Evolutionary conservation across 768 basidiomycete species (phyloP).

Genomic region (Dendrothele bispora): DNA sequence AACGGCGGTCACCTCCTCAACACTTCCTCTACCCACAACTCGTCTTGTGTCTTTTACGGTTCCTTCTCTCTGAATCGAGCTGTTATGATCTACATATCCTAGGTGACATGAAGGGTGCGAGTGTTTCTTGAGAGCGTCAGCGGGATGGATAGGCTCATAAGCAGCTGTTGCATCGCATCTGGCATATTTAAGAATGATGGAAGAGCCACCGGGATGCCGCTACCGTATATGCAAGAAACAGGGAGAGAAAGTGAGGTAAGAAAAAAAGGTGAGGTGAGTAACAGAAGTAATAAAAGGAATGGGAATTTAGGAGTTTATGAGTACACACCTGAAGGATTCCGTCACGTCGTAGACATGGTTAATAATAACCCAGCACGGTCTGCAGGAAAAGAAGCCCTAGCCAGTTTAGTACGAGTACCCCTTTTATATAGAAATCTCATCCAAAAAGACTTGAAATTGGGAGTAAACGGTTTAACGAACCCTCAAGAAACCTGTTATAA

Average conservation of each 20-base stretch:
- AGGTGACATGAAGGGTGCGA: constrained; percentile 71
- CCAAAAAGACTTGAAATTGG: too few relatives aligned
- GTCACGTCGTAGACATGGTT: constrained; percentile 84
- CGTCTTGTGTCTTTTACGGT: constrained; percentile 63
- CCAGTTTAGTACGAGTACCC: too few relatives aligned
- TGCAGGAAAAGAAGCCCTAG: constrained; percentile 25
- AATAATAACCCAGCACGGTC: constrained; percentile 86
- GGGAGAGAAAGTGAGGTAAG: constrained; percentile 1
- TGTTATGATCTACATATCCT: constrained; percentile 54
- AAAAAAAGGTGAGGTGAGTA: constrained; percentile 29
- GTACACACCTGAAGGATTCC: constrained; percentile 53
- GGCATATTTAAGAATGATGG: constrained; percentile 80
- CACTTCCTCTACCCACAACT: constrained; percentile 64
- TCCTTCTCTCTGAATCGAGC: constrained; percentile 36
- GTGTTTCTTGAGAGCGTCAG: constrained; percentile 74
- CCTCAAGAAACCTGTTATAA: too few relatives aligned
- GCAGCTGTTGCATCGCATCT: constrained; percentile 79
- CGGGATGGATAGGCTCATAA: constrained; percentile 84
- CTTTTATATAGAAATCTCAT: too few relatives aligned
- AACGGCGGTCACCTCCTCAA: constrained; percentile 63
- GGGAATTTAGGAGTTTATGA: neutral
- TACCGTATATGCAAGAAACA: constrained; percentile 23
- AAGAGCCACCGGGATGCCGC: constrained; percentile 81
- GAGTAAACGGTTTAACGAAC: too few relatives aligned
- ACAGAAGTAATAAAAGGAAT: neutral